phyloP scores from a whole-genome alignment of 2,329 filamentous ascomycete species.

The Aspergillus piperis region DNA sequence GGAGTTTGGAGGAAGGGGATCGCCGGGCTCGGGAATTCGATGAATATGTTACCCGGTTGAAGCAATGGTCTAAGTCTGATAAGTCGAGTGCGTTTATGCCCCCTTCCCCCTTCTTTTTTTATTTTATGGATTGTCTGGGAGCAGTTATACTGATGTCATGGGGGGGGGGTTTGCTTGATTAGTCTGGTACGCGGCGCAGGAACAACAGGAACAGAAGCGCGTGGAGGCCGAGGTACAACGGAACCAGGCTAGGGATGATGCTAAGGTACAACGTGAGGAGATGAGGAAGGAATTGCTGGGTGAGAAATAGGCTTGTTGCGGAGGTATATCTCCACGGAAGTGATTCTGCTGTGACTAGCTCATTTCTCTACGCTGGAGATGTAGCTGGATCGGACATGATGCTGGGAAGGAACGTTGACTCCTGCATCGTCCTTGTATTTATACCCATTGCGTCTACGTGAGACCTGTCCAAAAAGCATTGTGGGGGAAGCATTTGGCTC shows the following conservation, averaged over 20 bases:
- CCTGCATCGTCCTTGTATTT: constrained; percentile 8
- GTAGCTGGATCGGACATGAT: neutral
- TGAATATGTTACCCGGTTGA: constrained; percentile 78
- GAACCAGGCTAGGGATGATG: constrained; percentile 34
- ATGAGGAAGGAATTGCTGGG: constrained; percentile 44
- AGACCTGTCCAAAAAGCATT: neutral
- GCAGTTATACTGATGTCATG: constrained; percentile 10
- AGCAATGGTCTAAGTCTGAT: constrained; percentile 85
- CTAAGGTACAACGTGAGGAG: constrained; percentile 37
- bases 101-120: no score
- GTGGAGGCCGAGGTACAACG: constrained; percentile 27
- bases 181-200: constrained; percentile 46
- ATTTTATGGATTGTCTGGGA: neutral
- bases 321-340: neutral
- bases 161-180: neutral
- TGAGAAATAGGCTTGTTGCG: constrained; percentile 6
- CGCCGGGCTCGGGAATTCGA: constrained; percentile 84
- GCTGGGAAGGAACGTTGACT: neutral
- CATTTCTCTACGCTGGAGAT: neutral
- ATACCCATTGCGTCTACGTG: constrained; percentile 1
- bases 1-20: constrained; percentile 76
- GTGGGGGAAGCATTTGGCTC: constrained; percentile 1
- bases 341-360: neutral
- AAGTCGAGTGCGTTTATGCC: constrained; percentile 69
- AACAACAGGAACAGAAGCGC: constrained; percentile 35